Percentiles rank a stretch among this genome's conserved stretches.
Conservation (phyloP, 2,329 filamentous ascomycete genomes). For the Diaporthe sp. region DNA sequence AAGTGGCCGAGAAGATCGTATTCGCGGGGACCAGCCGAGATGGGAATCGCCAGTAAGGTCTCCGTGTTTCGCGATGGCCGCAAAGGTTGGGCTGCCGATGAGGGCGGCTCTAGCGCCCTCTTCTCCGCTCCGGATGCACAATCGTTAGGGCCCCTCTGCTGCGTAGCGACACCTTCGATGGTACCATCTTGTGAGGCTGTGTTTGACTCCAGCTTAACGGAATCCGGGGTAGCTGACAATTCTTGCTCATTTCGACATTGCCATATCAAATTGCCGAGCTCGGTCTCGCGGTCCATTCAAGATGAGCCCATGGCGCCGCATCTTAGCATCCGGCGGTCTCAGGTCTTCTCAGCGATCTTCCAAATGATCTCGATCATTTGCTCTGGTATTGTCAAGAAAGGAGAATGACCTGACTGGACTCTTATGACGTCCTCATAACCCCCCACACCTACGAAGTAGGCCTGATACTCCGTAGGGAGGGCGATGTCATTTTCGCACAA, state of each 20-base stretch:
- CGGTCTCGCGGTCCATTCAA: background rate
- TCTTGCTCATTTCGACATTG: background rate
- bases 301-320: background rate
- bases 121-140: background rate
- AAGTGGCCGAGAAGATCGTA: constrained; percentile 8
- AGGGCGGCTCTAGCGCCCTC: constrained; percentile 8
- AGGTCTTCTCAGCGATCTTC: constrained; percentile 15
- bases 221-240: background rate
- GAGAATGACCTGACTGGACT: constrained; percentile 33
- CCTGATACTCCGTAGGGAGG: constrained; percentile 29
- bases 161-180: background rate
- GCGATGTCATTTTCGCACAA: constrained; percentile 36
- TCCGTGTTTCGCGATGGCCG: constrained; percentile 16
- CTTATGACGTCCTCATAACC: constrained; percentile 34
- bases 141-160: background rate
- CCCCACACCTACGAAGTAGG: constrained; percentile 26
- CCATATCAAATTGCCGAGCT: background rate
- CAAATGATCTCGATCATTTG: constrained; percentile 32
- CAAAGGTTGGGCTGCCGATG: background rate
- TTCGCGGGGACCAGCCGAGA: constrained; percentile 23
- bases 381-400: constrained; percentile 26
- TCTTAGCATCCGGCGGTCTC: background rate
- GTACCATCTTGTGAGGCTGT: no score
- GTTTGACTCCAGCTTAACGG: background rate
- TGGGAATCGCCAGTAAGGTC: constrained; percentile 14